Conservation (phyloP, 2,329 filamentous ascomycete species). For the Fusarium luffae region DNA sequence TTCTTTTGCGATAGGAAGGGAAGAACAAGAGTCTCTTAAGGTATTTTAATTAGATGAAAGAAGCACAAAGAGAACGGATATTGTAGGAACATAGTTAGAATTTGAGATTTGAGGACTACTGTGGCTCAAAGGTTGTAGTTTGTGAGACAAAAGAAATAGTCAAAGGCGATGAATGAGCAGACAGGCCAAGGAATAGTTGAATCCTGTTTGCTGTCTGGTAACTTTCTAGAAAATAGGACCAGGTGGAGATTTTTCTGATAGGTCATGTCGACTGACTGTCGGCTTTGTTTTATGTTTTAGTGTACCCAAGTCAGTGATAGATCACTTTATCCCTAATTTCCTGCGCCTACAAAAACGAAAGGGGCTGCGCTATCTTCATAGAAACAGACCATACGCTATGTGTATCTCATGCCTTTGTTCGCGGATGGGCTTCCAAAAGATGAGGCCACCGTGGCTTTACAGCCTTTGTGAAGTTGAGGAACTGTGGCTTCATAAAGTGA, state of each 20-base stretch:
- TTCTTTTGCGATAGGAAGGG: background rate
- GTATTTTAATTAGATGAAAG: no score
- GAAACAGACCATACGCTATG: no score
- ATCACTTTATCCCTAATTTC: background rate
- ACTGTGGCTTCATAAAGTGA: no score
- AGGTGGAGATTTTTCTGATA: background rate
- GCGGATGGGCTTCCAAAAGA: no score
- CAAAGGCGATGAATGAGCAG: background rate
- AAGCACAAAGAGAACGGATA: fast-evolving
- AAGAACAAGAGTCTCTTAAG: background rate
- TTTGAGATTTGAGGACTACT: background rate
- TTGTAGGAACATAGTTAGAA: background rate
- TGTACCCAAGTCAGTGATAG: background rate
- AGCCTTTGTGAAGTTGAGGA: no score
- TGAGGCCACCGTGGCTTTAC: no score
- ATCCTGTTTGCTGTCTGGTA: no score
- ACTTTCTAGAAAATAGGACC: background rate
- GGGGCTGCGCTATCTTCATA: no score
- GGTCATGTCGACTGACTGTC: background rate
- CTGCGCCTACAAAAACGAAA: background rate
- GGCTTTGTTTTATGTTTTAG: background rate
- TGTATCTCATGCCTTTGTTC: no score
- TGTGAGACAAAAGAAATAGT: background rate
- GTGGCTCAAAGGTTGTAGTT: no score
- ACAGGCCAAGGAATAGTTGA: no score